These are phyloP conservation scores for Bromus sterilis DNA, from an alignment of 176 grass and related monocot genomes.

Conservation along the genomic window DNA sequence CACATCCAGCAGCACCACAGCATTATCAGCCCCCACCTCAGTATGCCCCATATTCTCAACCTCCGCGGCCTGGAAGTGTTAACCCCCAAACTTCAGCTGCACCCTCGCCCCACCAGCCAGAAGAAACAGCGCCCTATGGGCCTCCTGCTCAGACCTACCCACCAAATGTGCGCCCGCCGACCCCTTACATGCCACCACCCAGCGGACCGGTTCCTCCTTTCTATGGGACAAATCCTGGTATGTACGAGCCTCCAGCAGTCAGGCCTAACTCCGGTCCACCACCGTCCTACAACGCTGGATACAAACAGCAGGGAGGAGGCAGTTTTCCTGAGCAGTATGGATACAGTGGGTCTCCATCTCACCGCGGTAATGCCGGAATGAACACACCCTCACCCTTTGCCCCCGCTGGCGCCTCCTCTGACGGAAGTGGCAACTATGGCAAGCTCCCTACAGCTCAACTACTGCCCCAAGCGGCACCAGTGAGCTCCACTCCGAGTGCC, in stretches of 20 bases:
- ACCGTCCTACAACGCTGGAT: constrained; percentile 41
- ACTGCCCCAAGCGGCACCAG: constrained; percentile 51
- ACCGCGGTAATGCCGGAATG: constrained; percentile 38
- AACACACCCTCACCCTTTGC: constrained; percentile 38
- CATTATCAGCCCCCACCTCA: constrained; percentile 40
- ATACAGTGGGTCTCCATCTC: constrained; percentile 65
- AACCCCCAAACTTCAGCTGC: constrained; percentile 35
- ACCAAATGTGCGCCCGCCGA: constrained; percentile 26
- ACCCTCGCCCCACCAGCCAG: constrained; percentile 30
- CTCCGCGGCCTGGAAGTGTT: constrained; percentile 27
- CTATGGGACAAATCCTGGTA: constrained; percentile 46
- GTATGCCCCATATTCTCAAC: constrained; percentile 46
- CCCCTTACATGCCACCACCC: constrained; percentile 47
- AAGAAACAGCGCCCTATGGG: constrained; percentile 51
- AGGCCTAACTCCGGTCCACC: constrained; percentile 44
- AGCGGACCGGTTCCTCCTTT: constrained; percentile 44
- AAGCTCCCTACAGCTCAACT: constrained; percentile 61
- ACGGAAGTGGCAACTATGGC: constrained; percentile 37
- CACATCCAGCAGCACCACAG: constrained; percentile 5
- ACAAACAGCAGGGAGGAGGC: constrained; percentile 39
- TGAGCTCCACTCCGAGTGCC: constrained; percentile 24
- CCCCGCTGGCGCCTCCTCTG: constrained; percentile 13
- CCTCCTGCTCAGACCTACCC: constrained; percentile 52
- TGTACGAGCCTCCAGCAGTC: constrained; percentile 43
- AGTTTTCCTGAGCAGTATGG: constrained; percentile 51